phyloP scores from a whole-genome alignment of 495 filamentous ascomycete species.

The Penicillium chermesinum region DNA sequence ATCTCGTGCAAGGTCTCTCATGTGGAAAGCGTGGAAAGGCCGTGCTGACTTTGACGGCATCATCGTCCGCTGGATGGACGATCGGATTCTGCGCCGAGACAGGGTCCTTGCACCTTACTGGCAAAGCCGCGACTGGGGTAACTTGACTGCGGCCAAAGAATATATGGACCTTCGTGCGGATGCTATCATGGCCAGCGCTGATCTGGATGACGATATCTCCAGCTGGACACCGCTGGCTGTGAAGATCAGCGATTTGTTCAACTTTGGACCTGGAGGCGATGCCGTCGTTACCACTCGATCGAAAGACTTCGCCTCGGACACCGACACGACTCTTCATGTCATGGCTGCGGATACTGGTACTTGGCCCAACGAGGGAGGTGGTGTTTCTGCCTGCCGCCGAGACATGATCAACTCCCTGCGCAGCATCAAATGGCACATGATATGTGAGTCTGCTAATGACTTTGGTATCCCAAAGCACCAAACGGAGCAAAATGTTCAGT shows the following conservation, averaged over 20 bases:
- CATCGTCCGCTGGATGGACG: slow-evolving; percentile 60
- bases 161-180: slow-evolving; percentile 53
- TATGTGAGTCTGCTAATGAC: slow-evolving; percentile 62
- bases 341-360: slow-evolving; percentile 60
- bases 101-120: slow-evolving; percentile 53
- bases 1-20: slow-evolving; percentile 52
- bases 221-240: slow-evolving; percentile 57
- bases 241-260: slow-evolving; percentile 58
- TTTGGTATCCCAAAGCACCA: slow-evolving; percentile 62
- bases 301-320: slow-evolving; percentile 45
- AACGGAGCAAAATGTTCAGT: slow-evolving; percentile 61
- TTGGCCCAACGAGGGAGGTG: slow-evolving; percentile 63
- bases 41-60: slow-evolving; percentile 54
- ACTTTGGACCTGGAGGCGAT: slow-evolving; percentile 61
- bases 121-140: slow-evolving; percentile 50
- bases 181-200: slow-evolving; percentile 55
- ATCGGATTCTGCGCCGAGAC: slow-evolving; percentile 53
- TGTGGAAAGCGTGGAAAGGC: slow-evolving; percentile 64
- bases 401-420: slow-evolving; percentile 61
- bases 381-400: slow-evolving; percentile 62
- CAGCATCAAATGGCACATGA: slow-evolving; percentile 61
- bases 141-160: slow-evolving; percentile 48
- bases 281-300: slow-evolving; percentile 40
- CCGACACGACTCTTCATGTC: slow-evolving; percentile 52
- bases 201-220: slow-evolving; percentile 55